Evolutionary conservation across 345 rosid species (phyloP).

Genomic region (Brassica juncea): DNA sequence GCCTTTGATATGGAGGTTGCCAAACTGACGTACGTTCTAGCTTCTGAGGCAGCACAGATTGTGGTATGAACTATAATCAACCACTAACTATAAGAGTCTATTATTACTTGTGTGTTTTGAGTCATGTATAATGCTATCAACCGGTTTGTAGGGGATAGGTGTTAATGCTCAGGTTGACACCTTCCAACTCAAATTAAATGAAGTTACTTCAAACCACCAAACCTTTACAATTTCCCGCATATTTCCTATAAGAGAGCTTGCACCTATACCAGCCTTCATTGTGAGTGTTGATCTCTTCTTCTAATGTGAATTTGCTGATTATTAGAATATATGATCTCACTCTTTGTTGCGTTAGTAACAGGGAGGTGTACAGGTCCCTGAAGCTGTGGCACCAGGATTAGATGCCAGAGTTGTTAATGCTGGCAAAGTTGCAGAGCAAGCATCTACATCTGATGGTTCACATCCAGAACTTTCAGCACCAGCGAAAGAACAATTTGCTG

Average conservation of each 20-base stretch:
- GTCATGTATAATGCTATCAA: no score
- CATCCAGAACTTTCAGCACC: neutral
- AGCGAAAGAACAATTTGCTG: neutral
- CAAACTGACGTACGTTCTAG: neutral
- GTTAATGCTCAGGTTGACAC: no score
- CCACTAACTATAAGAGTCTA: no score
- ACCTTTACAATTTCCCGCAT: no score
- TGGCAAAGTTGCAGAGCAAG: neutral
- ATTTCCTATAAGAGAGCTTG: no score
- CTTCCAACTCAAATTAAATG: no score
- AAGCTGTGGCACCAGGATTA: neutral
- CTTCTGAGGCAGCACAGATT: neutral
- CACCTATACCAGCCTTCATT: no score
- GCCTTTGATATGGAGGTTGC: neutral
- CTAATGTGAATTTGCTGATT: neutral
- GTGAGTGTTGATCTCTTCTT: neutral
- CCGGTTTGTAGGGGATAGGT: no score
- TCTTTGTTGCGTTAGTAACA: neutral
- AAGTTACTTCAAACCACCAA: no score
- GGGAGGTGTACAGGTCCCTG: neutral
- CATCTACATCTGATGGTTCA: neutral
- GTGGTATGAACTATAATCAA: no score
- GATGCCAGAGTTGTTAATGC: neutral
- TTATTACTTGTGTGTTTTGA: no score
- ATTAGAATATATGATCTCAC: no score